Percentiles rank a stretch among this genome's conserved stretches.
phyloP scores from a whole-genome alignment of 2,329 filamentous ascomycete species.

The Escovopsis sp. region DNA sequence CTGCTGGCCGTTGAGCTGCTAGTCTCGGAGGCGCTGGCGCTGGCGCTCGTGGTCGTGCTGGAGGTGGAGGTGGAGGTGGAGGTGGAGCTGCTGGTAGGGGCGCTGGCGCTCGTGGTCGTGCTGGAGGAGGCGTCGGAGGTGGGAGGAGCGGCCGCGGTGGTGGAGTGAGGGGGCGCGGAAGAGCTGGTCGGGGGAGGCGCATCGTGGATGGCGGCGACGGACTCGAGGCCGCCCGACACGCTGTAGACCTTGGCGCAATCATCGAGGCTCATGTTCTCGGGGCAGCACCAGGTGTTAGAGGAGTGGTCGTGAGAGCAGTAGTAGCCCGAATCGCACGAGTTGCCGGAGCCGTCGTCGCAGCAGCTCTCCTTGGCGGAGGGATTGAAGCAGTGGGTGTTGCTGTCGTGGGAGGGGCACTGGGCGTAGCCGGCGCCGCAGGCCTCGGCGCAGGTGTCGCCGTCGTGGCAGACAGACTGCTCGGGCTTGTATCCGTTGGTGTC shows the following conservation, averaged over 20 bases:
- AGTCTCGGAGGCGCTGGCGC: conserved; percentile 11
- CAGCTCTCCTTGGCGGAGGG: conserved; percentile 35
- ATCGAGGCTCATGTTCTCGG: conserved; percentile 35
- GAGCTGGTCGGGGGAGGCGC: conserved; percentile 13
- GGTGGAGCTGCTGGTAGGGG: conserved; percentile 11
- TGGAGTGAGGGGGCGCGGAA: conserved; percentile 10
- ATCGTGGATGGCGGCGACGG: conserved; percentile 19
- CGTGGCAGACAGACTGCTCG: conserved; percentile 31
- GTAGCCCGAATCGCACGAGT: conserved; percentile 46
- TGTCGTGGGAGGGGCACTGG: conserved; percentile 34
- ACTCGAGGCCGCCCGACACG: conserved; percentile 31
- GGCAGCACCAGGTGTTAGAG: conserved; percentile 45
- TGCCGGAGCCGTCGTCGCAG: conserved; percentile 42
- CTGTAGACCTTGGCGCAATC: conserved; percentile 39
- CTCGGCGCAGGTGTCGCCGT: conserved; percentile 37
- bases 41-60: neutral
- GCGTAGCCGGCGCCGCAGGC: conserved; percentile 38
- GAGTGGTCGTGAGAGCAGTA: conserved; percentile 44
- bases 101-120: conserved; percentile 13
- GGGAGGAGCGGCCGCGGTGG: conserved; percentile 9
- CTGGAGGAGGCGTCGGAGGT: conserved; percentile 14
- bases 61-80: conserved; percentile 16
- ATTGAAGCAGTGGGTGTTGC: conserved; percentile 44
- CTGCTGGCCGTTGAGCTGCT: too few species aligned
- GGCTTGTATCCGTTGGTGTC: conserved; percentile 34